phyloP scores from a whole-genome alignment of 1,139 yeast species.

The Nakaseomyces sp. region DNA sequence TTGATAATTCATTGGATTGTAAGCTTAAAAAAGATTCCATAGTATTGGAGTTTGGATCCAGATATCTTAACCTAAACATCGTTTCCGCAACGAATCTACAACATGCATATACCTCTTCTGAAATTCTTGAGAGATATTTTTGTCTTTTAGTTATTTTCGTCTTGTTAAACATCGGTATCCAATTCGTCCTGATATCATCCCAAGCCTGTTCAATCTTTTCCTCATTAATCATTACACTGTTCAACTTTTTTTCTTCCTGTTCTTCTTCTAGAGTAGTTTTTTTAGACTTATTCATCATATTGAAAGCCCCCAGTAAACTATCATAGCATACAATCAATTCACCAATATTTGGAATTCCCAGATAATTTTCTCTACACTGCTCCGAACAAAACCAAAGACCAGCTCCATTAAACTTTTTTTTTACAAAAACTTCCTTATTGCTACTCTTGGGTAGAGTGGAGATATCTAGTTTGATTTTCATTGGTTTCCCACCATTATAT shows the following conservation, averaged over 20 bases:
- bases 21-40: conserved; percentile 35
- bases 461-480: conserved; percentile 32
- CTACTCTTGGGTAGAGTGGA: not conserved
- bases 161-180: conserved; percentile 34
- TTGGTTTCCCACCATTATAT: conserved; percentile 42
- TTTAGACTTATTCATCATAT: not conserved
- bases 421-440: not conserved
- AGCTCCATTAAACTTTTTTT: conserved; percentile 32
- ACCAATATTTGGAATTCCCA: conserved; percentile 22
- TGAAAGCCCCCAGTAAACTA: conserved; percentile 28
- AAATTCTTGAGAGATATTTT: conserved; percentile 26
- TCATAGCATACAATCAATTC: conserved; percentile 26
- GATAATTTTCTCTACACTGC: conserved; percentile 37
- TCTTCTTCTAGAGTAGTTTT: conserved; percentile 6
- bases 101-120: conserved; percentile 36
- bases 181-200: conserved; percentile 24
- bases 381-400: conserved; percentile 51
- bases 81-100: conserved; percentile 33
- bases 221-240: conserved; percentile 10
- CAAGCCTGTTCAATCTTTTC: conserved; percentile 24
- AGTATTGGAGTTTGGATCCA: conserved; percentile 9
- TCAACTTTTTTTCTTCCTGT: conserved; percentile 11
- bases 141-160: conserved; percentile 24
- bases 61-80: conserved; percentile 18
- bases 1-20: conserved; percentile 49